These are phyloP conservation scores for Panellus pusillus DNA, from an alignment of 768 basidiomycete species.

Conservation along the genomic window DNA sequence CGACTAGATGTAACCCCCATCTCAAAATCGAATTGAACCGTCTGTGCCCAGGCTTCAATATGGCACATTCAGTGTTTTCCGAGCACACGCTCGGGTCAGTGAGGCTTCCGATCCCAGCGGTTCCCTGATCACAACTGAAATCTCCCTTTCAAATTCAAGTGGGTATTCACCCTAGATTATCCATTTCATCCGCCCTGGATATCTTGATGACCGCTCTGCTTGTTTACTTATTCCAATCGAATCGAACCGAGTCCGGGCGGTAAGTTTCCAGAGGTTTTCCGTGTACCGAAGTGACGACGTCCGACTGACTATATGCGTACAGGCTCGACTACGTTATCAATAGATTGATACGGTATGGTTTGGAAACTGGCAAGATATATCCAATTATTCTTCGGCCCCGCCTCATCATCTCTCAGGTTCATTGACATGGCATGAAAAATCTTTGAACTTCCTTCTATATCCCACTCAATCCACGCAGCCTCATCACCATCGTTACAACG, in stretches of 20 bases:
- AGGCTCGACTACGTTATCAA: slow-evolving; percentile 52
- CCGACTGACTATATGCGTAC: not conserved
- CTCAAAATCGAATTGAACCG: too few species aligned
- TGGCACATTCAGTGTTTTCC: not conserved
- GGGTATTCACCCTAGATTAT: slow-evolving; percentile 51
- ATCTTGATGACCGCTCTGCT: slow-evolving; percentile 48
- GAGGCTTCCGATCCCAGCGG: too few species aligned
- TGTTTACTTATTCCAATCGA: slow-evolving; percentile 41
- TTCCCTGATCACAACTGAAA: too few species aligned
- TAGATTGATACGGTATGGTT: slow-evolving; percentile 48
- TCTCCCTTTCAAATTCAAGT: too few species aligned
- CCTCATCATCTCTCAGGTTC: slow-evolving; percentile 15
- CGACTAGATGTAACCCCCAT: too few species aligned
- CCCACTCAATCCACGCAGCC: slow-evolving; percentile 22
- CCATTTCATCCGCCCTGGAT: slow-evolving; percentile 50
- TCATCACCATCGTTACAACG: slow-evolving; percentile 46
- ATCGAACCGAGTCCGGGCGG: slow-evolving; percentile 41
- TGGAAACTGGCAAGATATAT: slow-evolving; percentile 43
- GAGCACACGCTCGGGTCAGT: not conserved
- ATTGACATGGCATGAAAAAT: slow-evolving; percentile 41
- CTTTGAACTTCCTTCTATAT: not conserved
- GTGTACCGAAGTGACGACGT: not conserved
- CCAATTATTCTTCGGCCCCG: not conserved
- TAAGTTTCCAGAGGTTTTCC: slow-evolving; percentile 19
- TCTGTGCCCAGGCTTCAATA: too few species aligned